Base-by-base conservation (phyloP, 495 filamentous ascomycete species). In the Xylaria palmicola region DNA sequence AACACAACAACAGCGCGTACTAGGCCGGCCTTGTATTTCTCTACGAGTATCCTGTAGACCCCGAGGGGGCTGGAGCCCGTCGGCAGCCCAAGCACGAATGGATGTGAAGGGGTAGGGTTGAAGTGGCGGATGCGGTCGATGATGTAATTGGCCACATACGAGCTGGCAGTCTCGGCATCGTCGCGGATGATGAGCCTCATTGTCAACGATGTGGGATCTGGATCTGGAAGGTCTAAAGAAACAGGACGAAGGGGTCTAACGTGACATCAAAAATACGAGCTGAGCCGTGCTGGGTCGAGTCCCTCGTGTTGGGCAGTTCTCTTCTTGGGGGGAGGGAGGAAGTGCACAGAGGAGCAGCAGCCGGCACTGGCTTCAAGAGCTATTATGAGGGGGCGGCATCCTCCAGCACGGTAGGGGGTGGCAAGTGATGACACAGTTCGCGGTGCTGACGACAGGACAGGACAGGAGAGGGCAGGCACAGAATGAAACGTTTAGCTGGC, bases 131-230 rank as follows among this genome's bases (percentile, higher is more conserved):
- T 92, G 44, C 90, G 84, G 60, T 85, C 78, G 72, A 92, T 85
- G 69, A 95, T 92, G 78, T 93, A 93, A 68, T 91, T 85, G 52
- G 90, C 88, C 62, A 92, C 87, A 71, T 92, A 92, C 67, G 78
- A 76, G 62, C 90, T 90, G 30, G 87, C 88, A 40, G 79, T 74
- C 12, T 78, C 72, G 47, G 85, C 79, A 65, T 89, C 81, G 69
- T 91, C 86, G 70, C 88, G 81, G 73, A 95, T 90, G 72, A 93
- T 92, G 68, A 95, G 86, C 73, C 91, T 85, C 91, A 90, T 95
- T 60, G 66, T 76, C 63, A 44, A 45, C 50, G 44, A 19, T 30
- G 29, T 59, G n/a, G 47, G 12, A 51, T 30, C 39, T 56, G 26
- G 47, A 55, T 37, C 39, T 51, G 36, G 45, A 54, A 57, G 39